These are phyloP conservation scores for Ceratobasidium sp. DNA, from an alignment of 1,284 basidiomycete genomes.

Conservation along the genomic window DNA sequence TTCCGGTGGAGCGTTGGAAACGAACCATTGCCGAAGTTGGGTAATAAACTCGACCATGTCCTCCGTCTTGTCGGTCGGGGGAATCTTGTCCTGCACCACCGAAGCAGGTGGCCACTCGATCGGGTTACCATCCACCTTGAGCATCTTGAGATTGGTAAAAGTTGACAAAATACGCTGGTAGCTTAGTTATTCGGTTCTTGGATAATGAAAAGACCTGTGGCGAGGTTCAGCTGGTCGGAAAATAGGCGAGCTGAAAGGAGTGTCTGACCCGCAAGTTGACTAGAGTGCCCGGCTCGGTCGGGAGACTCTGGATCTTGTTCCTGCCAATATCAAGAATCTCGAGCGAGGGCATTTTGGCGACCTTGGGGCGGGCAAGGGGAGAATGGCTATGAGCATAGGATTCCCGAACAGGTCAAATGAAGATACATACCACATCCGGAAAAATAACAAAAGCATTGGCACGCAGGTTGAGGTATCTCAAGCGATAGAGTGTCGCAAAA, in stretches of 20 bases:
- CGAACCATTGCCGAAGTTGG: slow-evolving; percentile 76
- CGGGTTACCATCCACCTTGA: slow-evolving; percentile 91
- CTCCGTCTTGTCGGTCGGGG: slow-evolving; percentile 55
- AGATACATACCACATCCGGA: slow-evolving; percentile 78
- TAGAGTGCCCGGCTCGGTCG: slow-evolving; percentile 80
- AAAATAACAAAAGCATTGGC: slow-evolving; percentile 85
- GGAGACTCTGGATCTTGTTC: slow-evolving; percentile 86
- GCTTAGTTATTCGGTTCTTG: slow-evolving; percentile 79
- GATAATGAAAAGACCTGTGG: slow-evolving; percentile 83
- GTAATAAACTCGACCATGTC: slow-evolving; percentile 75
- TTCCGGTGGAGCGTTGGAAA: slow-evolving; percentile 50
- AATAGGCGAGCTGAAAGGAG: neutral
- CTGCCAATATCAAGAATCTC: slow-evolving; percentile 95
- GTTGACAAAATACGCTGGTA: slow-evolving; percentile 80
- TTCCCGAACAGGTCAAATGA: slow-evolving; percentile 17
- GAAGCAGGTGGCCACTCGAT: slow-evolving; percentile 85
- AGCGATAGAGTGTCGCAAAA: slow-evolving; percentile 75
- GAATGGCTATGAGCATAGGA: slow-evolving; percentile 19
- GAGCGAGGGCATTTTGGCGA: slow-evolving; percentile 83
- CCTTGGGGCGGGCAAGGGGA: slow-evolving; percentile 56
- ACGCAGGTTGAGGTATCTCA: slow-evolving; percentile 93
- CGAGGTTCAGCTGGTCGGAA: slow-evolving; percentile 27
- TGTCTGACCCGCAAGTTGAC: slow-evolving; percentile 73
- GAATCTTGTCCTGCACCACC: slow-evolving; percentile 53
- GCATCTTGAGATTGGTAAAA: slow-evolving; percentile 76